Evolutionary conservation across 2,329 filamentous ascomycete genomes (phyloP), one percentile per base, ranked within the genome.

Genomic region (Teratosphaeria nubilosa): DNA sequence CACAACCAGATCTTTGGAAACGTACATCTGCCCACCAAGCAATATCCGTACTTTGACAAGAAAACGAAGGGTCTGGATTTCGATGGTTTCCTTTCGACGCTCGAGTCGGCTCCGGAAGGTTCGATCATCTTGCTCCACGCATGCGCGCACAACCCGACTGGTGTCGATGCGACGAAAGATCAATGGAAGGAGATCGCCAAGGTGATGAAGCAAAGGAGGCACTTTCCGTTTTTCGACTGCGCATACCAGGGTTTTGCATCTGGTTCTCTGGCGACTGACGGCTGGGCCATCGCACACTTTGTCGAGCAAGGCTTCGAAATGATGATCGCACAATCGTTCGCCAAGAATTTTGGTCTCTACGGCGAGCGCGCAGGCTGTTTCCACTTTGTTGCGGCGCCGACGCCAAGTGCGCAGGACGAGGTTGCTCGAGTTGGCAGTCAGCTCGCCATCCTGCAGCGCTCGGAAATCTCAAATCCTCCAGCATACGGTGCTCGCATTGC

Each of bases 1-100:
- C 94, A 99, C 84, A 86, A 95, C 78, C 94, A 97, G 76, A 96
- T 99, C 80, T 96, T 99, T 79, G 83, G 80, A 75, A 97, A 97
- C 72, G 91, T 96, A 70, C 81, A 83, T 67, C 80, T 97, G 31
- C 78, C 84, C 34, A 83, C 90, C 68, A 86, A 86, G 66, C 84
- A 84, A 64, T 99, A 99, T 78, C 94, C 92, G 54, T 99, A 99
- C 81, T 99, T 96, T 78, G 86, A 86, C 74, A 85, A 90, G 73
- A 73, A 88, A 72, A 96, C 91, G 64, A 91, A 90, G 73, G 91
- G 90, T 54, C 86, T 99, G 56, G 91, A 97, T 76, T 91, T 96
- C 70, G 85, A 88, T 60, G 92, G 91, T 76, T 91, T 97, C 87
- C 84, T 90, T 73, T 73, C 77, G 54, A 76, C 87, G 34, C 78